Conservation (phyloP, 2,329 filamentous ascomycete species). For the Tothia fuscella region DNA sequence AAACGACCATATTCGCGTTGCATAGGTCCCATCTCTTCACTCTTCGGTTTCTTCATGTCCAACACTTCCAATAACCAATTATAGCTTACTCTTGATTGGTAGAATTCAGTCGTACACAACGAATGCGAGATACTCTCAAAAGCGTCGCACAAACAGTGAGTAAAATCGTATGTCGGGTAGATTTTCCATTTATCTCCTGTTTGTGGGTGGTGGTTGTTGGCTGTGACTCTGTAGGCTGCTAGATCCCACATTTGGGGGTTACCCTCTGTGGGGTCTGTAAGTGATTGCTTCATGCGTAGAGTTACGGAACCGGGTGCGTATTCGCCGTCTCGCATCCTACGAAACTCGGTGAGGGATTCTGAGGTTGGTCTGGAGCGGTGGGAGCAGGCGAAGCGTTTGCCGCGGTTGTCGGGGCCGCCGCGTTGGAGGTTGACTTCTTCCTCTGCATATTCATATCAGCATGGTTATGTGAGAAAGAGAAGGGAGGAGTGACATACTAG, state of each 20-base stretch:
- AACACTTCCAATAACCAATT: slow-evolving; percentile 79
- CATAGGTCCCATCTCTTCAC: slow-evolving; percentile 53
- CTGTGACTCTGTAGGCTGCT: slow-evolving; percentile 75
- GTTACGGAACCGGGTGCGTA: slow-evolving; percentile 77
- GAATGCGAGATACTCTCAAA: slow-evolving; percentile 88
- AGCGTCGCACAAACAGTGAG: slow-evolving; percentile 81
- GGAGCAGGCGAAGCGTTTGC: slow-evolving; percentile 63
- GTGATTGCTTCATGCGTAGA: slow-evolving; percentile 85
- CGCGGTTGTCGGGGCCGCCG: slow-evolving; percentile 58
- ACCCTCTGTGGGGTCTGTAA: slow-evolving; percentile 47
- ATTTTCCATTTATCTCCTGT: slow-evolving; percentile 81
- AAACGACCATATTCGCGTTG: slow-evolving; percentile 77
- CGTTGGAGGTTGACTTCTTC: slow-evolving; percentile 77
- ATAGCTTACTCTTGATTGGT: slow-evolving; percentile 73
- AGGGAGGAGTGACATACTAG: slow-evolving; percentile 29
- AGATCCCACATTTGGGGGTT: slow-evolving; percentile 98
- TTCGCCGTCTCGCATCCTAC: slow-evolving; percentile 82
- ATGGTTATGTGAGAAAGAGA: not conserved
- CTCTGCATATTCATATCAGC: slow-evolving; percentile 34
- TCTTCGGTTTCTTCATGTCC: slow-evolving; percentile 60
- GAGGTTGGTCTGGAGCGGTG: slow-evolving; percentile 66
- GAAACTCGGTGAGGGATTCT: slow-evolving; percentile 70
- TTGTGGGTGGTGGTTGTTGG: slow-evolving; percentile 60
- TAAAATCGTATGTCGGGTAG: slow-evolving; percentile 91
- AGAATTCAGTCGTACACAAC: slow-evolving; percentile 87